Conservation (phyloP, 2,329 filamentous ascomycete genomes). For the Cordyceps javanica region DNA sequence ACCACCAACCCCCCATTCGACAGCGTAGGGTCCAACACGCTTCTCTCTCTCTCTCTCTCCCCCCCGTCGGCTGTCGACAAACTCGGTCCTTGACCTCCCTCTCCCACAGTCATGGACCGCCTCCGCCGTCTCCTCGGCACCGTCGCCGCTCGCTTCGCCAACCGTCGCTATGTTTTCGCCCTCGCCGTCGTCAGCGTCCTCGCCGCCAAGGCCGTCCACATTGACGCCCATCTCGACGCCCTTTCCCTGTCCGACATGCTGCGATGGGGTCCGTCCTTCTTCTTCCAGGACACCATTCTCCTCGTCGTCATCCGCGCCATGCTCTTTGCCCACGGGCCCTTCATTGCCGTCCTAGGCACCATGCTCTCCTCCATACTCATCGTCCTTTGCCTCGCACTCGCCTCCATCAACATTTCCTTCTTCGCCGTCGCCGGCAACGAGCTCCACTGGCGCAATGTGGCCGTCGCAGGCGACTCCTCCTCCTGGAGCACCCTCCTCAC, state of each 20-base stretch:
- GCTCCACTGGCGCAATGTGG: constrained; percentile 30
- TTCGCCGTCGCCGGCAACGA: constrained; percentile 26
- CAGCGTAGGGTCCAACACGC: background rate
- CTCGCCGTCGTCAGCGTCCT: constrained; percentile 13
- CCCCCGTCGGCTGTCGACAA: background rate
- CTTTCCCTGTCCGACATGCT: constrained; percentile 10
- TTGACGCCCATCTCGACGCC: constrained; percentile 12
- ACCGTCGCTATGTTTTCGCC: constrained; percentile 13
- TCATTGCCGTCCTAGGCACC: background rate
- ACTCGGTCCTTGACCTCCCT: background rate
- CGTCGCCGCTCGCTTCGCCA: constrained; percentile 8
- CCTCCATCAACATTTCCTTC: constrained; percentile 22
- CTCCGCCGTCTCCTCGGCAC: constrained; percentile 5
- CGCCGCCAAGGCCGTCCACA: constrained; percentile 14
- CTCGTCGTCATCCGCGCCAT: constrained; percentile 9
- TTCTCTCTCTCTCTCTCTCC: background rate
- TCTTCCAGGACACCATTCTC: constrained; percentile 11
- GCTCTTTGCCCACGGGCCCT: constrained; percentile 9
- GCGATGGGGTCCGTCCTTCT: constrained; percentile 13
- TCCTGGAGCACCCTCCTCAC: constrained; percentile 25
- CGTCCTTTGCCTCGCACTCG: constrained; percentile 15
- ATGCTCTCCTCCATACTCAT: background rate
- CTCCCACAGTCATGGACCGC: constrained; percentile 7
- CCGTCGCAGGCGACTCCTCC: constrained; percentile 24
- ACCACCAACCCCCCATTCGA: too few species aligned